These are phyloP conservation scores for Kluyveromyces dobzhanskii DNA, from an alignment of 805 yeast species.

Conservation along the genomic window DNA sequence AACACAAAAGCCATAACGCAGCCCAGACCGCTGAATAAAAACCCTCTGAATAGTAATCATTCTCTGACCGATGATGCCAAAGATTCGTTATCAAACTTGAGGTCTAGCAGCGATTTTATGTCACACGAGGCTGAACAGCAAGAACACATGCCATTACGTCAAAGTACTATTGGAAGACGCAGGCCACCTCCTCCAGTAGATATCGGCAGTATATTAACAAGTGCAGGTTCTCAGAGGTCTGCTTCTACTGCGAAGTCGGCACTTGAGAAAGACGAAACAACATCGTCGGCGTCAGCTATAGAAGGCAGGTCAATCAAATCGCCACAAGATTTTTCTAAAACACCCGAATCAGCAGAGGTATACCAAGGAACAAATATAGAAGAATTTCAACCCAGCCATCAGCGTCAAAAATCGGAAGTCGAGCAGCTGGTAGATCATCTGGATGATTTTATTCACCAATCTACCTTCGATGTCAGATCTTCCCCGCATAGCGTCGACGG, in stretches of 20 bases:
- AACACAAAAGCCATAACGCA: not conserved
- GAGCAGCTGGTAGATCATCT: conserved; percentile 29
- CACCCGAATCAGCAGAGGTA: too few relatives aligned
- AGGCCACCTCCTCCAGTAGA: conserved; percentile 12
- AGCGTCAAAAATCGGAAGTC: conserved; percentile 26
- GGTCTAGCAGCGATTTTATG: not conserved
- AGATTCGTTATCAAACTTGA: not conserved
- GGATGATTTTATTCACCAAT: conserved; percentile 18
- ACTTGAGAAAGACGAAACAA: too few relatives aligned
- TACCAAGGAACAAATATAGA: not conserved
- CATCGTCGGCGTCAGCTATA: too few relatives aligned
- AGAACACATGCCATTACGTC: not conserved
- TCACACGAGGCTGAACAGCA: not conserved
- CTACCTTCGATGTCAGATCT: not conserved
- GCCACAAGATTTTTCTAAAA: too few relatives aligned
- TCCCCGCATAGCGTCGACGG: not conserved
- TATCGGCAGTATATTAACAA: not conserved
- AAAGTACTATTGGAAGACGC: conserved; percentile 5
- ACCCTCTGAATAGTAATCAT: not conserved
- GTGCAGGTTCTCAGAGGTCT: too few relatives aligned
- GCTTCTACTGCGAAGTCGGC: too few relatives aligned
- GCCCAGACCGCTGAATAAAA: not conserved
- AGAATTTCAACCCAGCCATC: conserved; percentile 10
- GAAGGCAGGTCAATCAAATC: too few relatives aligned
- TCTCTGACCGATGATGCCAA: not conserved